These are phyloP conservation scores for Gossypium schwendimanii DNA, from an alignment of 441 rosid genomes.

Conservation along the genomic window DNA sequence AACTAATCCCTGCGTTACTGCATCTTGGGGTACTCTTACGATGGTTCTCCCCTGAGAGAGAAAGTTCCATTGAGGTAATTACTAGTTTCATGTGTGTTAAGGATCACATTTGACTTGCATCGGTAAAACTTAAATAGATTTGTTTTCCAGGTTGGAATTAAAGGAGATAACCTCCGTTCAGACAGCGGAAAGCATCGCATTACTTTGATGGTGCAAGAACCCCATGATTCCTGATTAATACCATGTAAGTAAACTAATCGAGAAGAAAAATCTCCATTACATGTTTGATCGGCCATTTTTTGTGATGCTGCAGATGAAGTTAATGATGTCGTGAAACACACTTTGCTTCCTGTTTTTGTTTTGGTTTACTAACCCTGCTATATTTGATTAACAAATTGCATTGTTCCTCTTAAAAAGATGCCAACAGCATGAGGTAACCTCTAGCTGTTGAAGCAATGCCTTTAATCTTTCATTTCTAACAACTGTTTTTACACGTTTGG, in stretches of 20 bases:
- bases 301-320: background rate
- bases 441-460: constrained; percentile 5
- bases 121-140: constrained; percentile 16
- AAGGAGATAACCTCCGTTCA: constrained; percentile 74
- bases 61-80: constrained; percentile 60
- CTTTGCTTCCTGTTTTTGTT: background rate
- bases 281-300: background rate
- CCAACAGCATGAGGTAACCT: background rate
- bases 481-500: background rate
- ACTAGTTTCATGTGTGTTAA: constrained; percentile 9
- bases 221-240: constrained; percentile 76
- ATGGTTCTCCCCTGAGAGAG: constrained; percentile 74
- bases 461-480: background rate
- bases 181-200: constrained; percentile 79
- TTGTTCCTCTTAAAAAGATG: background rate
- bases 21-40: constrained; percentile 80
- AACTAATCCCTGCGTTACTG: constrained; percentile 83
- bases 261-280: background rate
- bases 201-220: constrained; percentile 66
- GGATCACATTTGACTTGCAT: constrained; percentile 21
- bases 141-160: constrained; percentile 74
- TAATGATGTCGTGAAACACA: background rate
- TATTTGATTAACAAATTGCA: background rate
- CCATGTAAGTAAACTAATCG: background rate
- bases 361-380: background rate